Evolutionary conservation across 2,329 filamentous ascomycete genomes (phyloP).

Genomic region (Apiospora aurea): DNA sequence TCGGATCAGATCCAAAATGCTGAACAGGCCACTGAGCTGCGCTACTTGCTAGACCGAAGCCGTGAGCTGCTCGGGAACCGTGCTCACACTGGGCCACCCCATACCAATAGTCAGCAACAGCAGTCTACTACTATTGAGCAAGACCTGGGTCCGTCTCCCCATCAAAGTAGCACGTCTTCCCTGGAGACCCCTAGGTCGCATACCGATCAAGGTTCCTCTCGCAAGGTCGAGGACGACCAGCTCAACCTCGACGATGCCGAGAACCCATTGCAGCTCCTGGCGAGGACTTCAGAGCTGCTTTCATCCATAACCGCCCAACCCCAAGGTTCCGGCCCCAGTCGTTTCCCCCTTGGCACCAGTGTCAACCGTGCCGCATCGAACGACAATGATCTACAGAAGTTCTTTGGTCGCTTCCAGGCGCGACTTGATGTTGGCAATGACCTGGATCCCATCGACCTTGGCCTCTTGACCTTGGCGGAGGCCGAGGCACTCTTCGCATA

Average conservation of each 20-base stretch:
- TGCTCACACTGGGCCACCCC: neutral
- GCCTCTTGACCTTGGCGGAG: slow-evolving; percentile 71
- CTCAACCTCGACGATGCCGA: slow-evolving; percentile 71
- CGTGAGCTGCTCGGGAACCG: slow-evolving; percentile 46
- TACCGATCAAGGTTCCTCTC: slow-evolving; percentile 35
- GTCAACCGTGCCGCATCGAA: slow-evolving; percentile 44
- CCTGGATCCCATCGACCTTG: slow-evolving; percentile 73
- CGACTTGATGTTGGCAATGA: slow-evolving; percentile 69
- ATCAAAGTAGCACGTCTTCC: slow-evolving; percentile 38
- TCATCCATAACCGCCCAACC: slow-evolving; percentile 42
- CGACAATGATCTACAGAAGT: slow-evolving; percentile 62
- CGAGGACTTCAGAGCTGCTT: slow-evolving; percentile 72
- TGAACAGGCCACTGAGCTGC: slow-evolving; percentile 53
- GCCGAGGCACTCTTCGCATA: slow-evolving; percentile 69
- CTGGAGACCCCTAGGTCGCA: slow-evolving; percentile 41
- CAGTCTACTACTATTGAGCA: neutral
- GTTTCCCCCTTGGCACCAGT: slow-evolving; percentile 33
- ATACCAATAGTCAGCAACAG: neutral
- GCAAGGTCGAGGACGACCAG: slow-evolving; percentile 53
- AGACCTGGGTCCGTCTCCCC: slow-evolving; percentile 35
- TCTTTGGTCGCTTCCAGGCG: slow-evolving; percentile 71
- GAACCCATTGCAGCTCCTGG: slow-evolving; percentile 76
- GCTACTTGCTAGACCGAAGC: slow-evolving; percentile 57
- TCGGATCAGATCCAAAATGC: slow-evolving; percentile 48
- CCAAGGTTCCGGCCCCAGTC: slow-evolving; percentile 30